These are phyloP conservation scores for Iberis pinnata DNA, from an alignment of 345 rosid species.

Conservation along the genomic window DNA sequence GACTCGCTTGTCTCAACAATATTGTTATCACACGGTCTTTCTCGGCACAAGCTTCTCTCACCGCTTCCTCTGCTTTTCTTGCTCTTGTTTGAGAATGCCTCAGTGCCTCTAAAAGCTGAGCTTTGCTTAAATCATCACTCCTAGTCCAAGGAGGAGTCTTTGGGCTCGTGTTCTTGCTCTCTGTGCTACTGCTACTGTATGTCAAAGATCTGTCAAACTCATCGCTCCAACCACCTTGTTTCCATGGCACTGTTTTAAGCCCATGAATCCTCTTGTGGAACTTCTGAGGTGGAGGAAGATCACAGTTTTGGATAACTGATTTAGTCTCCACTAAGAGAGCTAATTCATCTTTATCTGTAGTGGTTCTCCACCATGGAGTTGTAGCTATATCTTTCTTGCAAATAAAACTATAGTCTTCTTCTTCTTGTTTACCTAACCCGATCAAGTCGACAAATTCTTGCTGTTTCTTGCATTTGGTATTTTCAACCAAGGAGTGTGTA, in stretches of 20 bases:
- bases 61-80: conserved; percentile 88
- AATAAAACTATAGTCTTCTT: conserved; percentile 28
- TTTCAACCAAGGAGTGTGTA: conserved; percentile 19
- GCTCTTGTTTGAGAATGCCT: conserved; percentile 94
- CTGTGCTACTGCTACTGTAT: conserved; percentile 16
- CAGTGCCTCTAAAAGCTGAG: conserved; percentile 80
- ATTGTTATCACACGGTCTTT: conserved; percentile 68
- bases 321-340: conserved; percentile 72
- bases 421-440: conserved; percentile 22
- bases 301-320: conserved; percentile 71
- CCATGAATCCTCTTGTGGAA: conserved; percentile 24
- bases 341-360: conserved; percentile 60
- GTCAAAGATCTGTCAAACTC: conserved; percentile 39
- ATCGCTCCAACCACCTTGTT: conserved; percentile 24
- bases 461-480: conserved; percentile 28
- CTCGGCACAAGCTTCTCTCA: conserved; percentile 64
- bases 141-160: conserved; percentile 29
- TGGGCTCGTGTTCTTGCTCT: conserved; percentile 22
- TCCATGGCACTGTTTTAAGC: conserved; percentile 16
- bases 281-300: conserved; percentile 82
- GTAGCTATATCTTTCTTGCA: conserved; percentile 2
- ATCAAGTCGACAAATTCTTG: conserved; percentile 40
- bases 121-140: conserved; percentile 51
- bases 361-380: conserved; percentile 79
- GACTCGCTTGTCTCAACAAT: conserved; percentile 83